These are phyloP conservation scores for Ceratobasidium sp. DNA, from an alignment of 1,284 basidiomycete genomes.

Conservation along the genomic window DNA sequence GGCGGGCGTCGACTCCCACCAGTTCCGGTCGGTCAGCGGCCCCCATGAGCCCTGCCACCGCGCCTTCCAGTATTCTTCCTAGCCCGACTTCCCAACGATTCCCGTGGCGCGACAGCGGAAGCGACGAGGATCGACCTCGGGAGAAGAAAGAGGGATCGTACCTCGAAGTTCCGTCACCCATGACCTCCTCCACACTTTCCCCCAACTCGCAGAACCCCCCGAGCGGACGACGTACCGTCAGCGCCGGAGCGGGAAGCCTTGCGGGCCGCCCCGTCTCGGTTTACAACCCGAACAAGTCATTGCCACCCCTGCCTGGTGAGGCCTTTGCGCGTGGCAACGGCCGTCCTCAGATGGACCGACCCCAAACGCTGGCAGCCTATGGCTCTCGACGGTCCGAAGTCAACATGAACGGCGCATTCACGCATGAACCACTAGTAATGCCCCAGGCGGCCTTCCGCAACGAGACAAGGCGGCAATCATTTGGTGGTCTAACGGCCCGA, in stretches of 20 bases:
- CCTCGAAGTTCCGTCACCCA: conserved; percentile 19
- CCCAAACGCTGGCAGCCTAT: conserved; percentile 54
- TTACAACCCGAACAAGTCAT: conserved; percentile 62
- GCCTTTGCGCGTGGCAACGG: conserved; percentile 47
- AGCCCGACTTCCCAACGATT: conserved; percentile 64
- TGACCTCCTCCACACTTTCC: conserved; percentile 17
- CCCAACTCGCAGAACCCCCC: conserved; percentile 12
- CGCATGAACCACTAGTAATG: conserved; percentile 59
- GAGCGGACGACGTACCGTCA: conserved; percentile 49
- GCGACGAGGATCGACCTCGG: conserved; percentile 49
- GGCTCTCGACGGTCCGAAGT: conserved; percentile 46
- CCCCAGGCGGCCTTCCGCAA: conserved; percentile 70
- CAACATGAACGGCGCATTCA: conserved; percentile 52
- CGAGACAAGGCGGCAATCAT: conserved; percentile 71
- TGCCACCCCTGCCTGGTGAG: conserved; percentile 76
- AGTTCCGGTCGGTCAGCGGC: conserved; percentile 59
- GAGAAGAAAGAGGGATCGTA: conserved; percentile 25
- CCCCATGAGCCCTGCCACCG: conserved; percentile 62
- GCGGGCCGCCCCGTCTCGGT: conserved; percentile 3
- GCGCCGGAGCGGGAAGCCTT: conserved; percentile 41
- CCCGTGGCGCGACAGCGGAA: conserved; percentile 56
- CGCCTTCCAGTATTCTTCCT: conserved; percentile 72
- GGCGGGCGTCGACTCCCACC: conserved; percentile 56
- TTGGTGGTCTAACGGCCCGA: conserved; percentile 60
- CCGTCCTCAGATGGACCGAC: conserved; percentile 67